Conservation (phyloP, 2,329 filamentous ascomycete species). For the Fusarium sp. region DNA sequence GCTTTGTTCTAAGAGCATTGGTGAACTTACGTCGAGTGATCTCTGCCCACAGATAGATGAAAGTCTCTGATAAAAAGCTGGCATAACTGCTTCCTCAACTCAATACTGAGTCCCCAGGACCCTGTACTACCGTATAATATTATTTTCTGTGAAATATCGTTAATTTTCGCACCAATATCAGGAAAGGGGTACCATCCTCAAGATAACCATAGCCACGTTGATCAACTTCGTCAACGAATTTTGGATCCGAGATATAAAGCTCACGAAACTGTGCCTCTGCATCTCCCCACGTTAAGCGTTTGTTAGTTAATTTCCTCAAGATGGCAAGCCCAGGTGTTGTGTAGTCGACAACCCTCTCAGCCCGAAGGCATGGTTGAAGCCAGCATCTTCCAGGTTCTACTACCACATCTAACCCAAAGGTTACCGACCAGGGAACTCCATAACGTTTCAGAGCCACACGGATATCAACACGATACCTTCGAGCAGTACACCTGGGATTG, state of each 20-base stretch:
- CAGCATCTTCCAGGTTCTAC: neutral
- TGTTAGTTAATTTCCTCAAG: rapidly evolving
- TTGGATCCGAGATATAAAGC: neutral
- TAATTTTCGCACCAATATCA: no score
- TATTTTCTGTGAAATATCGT: no score
- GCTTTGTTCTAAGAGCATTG: no score
- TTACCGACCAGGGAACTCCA: neutral
- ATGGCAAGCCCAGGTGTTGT: neutral
- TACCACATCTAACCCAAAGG: neutral
- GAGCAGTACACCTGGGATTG: neutral
- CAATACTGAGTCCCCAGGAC: no score
- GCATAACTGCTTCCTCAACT: no score
- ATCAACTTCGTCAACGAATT: constrained; percentile 1
- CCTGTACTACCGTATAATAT: no score
- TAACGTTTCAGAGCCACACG: neutral
- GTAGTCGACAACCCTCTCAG: neutral
- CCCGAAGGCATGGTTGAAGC: constrained; percentile 1
- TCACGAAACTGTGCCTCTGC: neutral
- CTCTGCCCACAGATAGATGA: no score
- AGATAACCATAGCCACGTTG: neutral
- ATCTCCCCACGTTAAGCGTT: neutral
- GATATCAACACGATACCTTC: neutral
- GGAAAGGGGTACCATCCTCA: neutral
- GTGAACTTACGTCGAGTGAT: no score
- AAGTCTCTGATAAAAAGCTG: no score